Base-by-base conservation (phyloP, 345 rosid genomes). In the Acer campestre region DNA sequence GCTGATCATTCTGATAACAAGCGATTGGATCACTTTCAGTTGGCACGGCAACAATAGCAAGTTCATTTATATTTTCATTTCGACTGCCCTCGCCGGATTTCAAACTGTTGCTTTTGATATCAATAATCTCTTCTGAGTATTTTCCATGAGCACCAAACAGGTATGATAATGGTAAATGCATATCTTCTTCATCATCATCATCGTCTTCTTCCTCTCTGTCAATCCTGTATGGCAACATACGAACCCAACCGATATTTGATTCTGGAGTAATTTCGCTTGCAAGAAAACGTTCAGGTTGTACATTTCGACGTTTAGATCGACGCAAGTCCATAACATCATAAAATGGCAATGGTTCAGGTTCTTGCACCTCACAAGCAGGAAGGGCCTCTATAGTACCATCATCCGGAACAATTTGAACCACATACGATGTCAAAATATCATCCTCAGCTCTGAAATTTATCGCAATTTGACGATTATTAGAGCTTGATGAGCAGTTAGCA, bases 301-400 rank as follows among this genome's bases (percentile, higher is more conserved):
- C 76, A 51, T 84, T 83, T 83, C 93, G 82, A 76, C 95, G 90
- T 82, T 89, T 92, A 64, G 98, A 93, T 46, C 97, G 87, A 62
- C 99, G 84, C 80, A 95, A 68, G 75, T 82, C 85, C 78, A 79
- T 67, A 68, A 84, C 86, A 72, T 85, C 86, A 44, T 87, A 85
- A 12, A 68, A 58, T 46, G 87, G 77, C 70, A 69, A 71, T 4
- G 71, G 68, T 10, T 56, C 82, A 49, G 14, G 69, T 20, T 77
- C 76, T 22, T 79, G 16, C 18, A 53, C 74, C 23, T 68, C 83
- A 78, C 56, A 61, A 74, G 74, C 65, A 23, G 74, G 68, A 18
- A 61, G 73, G 68, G 56, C 77, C 75, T 85, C 87, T 16, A 42
- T 73, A 51, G 61, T 61, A 48, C 38, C 6, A 35, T 79, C 81